Percentiles rank a stretch among this genome's conserved stretches.
Conservation (phyloP, 768 basidiomycete genomes). For the Auricularia sp. region DNA sequence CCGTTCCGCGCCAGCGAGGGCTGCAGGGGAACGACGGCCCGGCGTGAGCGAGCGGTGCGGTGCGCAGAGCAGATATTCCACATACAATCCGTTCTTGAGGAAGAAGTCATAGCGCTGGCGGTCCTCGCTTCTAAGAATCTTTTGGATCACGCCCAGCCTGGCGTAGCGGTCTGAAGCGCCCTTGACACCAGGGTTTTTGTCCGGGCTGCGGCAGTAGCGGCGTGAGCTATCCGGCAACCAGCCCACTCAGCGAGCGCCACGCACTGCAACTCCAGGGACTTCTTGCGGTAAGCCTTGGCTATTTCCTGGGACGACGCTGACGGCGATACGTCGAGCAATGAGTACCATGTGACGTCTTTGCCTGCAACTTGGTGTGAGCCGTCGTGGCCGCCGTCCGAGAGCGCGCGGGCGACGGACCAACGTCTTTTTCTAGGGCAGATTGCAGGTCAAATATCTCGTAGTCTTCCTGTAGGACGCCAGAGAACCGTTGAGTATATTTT, state of each 20-base stretch:
- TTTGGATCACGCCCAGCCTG: slow-evolving; percentile 75
- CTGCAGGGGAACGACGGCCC: not conserved
- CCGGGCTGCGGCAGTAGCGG: slow-evolving; percentile 48
- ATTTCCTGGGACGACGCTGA: slow-evolving; percentile 71
- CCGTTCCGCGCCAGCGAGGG: slow-evolving; percentile 38
- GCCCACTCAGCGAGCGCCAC: slow-evolving; percentile 18
- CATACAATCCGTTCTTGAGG: slow-evolving; percentile 82
- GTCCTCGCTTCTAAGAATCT: slow-evolving; percentile 72
- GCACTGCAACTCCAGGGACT: slow-evolving; percentile 84
- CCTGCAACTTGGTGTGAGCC: slow-evolving; percentile 27
- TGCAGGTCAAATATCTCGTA: slow-evolving; percentile 96
- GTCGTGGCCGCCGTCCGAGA: too few species aligned
- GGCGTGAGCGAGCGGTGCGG: not conserved
- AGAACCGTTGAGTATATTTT: not conserved
- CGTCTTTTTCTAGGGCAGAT: slow-evolving; percentile 62
- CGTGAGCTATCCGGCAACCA: not conserved
- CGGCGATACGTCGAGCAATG: slow-evolving; percentile 73
- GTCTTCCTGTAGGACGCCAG: slow-evolving; percentile 52
- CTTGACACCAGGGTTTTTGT: slow-evolving; percentile 86
- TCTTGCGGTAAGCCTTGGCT: slow-evolving; percentile 81
- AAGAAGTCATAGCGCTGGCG: slow-evolving; percentile 71
- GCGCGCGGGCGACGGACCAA: slow-evolving; percentile 38
- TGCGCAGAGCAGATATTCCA: not conserved
- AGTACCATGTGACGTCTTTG: slow-evolving; percentile 92
- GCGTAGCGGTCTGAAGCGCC: slow-evolving; percentile 82